Evolutionary conservation across 192 early-diverging fungal species (phyloP).

Genomic region (Backusella morwellensis): DNA sequence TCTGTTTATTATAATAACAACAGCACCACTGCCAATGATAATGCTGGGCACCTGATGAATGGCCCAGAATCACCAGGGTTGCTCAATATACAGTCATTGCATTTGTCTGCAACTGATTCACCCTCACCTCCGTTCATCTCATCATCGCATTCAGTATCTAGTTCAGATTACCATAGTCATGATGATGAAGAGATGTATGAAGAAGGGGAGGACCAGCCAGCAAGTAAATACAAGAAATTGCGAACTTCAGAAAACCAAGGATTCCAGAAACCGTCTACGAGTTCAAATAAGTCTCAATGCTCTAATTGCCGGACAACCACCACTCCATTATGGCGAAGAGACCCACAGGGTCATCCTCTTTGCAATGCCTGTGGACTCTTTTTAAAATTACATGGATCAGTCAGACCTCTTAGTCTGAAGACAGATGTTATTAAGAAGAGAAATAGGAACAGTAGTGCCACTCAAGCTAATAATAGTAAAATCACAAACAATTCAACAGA

Average conservation of each 20-base stretch:
- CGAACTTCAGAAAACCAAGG: neutral
- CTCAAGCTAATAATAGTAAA: neutral
- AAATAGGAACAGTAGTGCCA: slow-evolving; percentile 54
- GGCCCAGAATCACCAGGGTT: neutral
- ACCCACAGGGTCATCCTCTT: slow-evolving; percentile 84
- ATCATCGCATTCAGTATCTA: slow-evolving; percentile 5
- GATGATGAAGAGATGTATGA: slow-evolving; percentile 4
- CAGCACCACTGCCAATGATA: neutral
- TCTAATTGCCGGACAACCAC: slow-evolving; percentile 52
- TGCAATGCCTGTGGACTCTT: slow-evolving; percentile 99
- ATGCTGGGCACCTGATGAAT: neutral
- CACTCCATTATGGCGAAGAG: slow-evolving; percentile 93
- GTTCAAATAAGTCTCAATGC: slow-evolving; percentile 11
- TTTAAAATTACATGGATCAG: slow-evolving; percentile 90
- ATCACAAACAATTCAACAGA: neutral
- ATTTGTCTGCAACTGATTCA: neutral
- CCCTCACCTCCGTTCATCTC: neutral
- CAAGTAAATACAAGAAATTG: neutral
- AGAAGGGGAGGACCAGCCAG: neutral
- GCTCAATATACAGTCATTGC: neutral
- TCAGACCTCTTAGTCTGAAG: slow-evolving; percentile 86
- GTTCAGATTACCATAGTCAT: slow-evolving; percentile 14
- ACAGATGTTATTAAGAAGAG: slow-evolving; percentile 91
- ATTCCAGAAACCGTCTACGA: neutral
- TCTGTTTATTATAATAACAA: slow-evolving; percentile 27